phyloP scores from a whole-genome alignment of 108 stramenopile species.

The Nitzschia sp. region DNA sequence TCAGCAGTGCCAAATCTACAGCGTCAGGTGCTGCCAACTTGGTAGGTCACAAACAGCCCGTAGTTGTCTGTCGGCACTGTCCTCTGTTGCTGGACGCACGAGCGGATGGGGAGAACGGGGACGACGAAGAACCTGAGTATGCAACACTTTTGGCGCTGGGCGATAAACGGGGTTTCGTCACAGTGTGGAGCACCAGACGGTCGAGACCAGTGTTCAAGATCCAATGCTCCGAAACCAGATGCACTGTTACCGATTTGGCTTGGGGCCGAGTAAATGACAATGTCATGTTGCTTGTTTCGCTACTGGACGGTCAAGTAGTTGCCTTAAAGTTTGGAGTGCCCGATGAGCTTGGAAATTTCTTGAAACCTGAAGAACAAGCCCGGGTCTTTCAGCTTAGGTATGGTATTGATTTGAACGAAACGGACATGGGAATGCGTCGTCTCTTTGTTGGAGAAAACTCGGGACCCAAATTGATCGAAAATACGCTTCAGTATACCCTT shows the following conservation, averaged over 20 bases:
- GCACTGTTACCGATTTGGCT: constrained; percentile 80
- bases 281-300: constrained; percentile 63
- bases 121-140: constrained; percentile 73
- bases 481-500: constrained; percentile 74
- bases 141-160: constrained; percentile 82
- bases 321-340: constrained; percentile 71
- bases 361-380: constrained; percentile 51
- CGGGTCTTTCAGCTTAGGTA: constrained; percentile 74
- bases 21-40: constrained; percentile 78
- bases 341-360: constrained; percentile 67
- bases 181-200: constrained; percentile 79
- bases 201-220: constrained; percentile 81
- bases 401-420: constrained; percentile 68
- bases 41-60: constrained; percentile 90
- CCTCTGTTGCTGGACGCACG: constrained; percentile 58
- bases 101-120: constrained; percentile 36
- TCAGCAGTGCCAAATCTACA: constrained; percentile 45
- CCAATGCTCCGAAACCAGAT: constrained; percentile 82
- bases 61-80: constrained; percentile 81
- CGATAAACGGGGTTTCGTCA: constrained; percentile 84
- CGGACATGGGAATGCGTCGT: constrained; percentile 20
- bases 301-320: constrained; percentile 84
- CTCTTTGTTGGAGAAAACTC: constrained; percentile 70
- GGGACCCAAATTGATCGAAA: constrained; percentile 80
- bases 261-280: constrained; percentile 60